A percentile compares a stretch with the other conserved stretches of the same genome.
Conservation (phyloP, 768 basidiomycete genomes). For the Fistulinella prunicolor region DNA sequence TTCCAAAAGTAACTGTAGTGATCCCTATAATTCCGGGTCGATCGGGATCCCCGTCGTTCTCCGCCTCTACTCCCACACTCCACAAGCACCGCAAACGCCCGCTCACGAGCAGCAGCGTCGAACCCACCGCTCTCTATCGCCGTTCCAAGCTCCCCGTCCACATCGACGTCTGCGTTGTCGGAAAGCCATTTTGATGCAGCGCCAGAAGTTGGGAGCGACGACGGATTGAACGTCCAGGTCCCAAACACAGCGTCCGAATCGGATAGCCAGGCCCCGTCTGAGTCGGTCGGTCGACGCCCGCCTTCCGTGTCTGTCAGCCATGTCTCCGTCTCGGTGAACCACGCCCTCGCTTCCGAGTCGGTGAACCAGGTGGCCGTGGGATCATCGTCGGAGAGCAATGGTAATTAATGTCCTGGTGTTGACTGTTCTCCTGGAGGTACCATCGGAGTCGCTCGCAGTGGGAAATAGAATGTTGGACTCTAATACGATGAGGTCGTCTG, state of each 20-base stretch:
- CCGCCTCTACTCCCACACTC: slow-evolving; percentile 9
- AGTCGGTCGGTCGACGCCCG: slow-evolving; percentile 46
- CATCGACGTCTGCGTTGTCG: slow-evolving; percentile 24
- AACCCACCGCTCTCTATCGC: slow-evolving; percentile 19
- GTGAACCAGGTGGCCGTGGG: slow-evolving; percentile 7
- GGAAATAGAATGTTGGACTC: slow-evolving; percentile 15
- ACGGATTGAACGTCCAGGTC: too few species aligned
- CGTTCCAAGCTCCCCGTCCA: slow-evolving; percentile 4
- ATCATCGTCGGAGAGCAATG: slow-evolving; percentile 13
- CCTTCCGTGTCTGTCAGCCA: slow-evolving; percentile 29
- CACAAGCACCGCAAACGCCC: slow-evolving; percentile 17
- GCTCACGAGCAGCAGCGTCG: slow-evolving; percentile 12
- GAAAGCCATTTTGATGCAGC: slow-evolving; percentile 25
- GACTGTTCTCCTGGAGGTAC: not conserved
- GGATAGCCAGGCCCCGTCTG: slow-evolving; percentile 31
- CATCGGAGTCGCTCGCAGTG: slow-evolving; percentile 6
- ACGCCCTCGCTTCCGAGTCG: slow-evolving; percentile 18
- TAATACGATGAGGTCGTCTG: slow-evolving; percentile 3
- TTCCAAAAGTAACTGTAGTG: slow-evolving; percentile 47
- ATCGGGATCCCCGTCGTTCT: slow-evolving; percentile 30
- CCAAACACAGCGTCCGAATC: slow-evolving; percentile 31
- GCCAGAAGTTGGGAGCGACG: slow-evolving; percentile 19
- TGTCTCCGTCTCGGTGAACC: slow-evolving; percentile 28
- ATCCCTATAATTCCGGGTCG: slow-evolving; percentile 57
- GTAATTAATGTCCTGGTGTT: too few species aligned